phyloP scores from a whole-genome alignment of 2,329 filamentous ascomycete species.

The Apiospora phragmitis region DNA sequence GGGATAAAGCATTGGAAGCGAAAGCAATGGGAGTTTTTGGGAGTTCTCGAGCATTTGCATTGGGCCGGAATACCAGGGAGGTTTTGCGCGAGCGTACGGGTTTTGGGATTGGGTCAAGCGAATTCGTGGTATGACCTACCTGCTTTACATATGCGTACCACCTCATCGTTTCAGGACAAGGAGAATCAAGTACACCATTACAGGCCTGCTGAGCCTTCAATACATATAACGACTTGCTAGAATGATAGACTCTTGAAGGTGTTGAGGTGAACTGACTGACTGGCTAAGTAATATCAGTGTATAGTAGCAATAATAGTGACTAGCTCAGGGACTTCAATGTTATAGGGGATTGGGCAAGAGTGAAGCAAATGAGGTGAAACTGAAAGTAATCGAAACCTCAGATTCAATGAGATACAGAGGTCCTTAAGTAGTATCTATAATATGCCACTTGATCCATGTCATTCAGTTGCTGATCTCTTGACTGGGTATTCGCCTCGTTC shows the following conservation, averaged over 20 bases:
- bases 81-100: neutral
- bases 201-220: neutral
- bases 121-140: neutral
- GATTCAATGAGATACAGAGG: neutral
- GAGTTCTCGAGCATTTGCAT: conserved; percentile 13
- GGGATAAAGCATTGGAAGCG: neutral
- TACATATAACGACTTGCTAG: neutral
- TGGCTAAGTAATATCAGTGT: neutral
- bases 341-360: neutral
- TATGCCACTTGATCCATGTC: neutral
- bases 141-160: neutral
- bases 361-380: neutral
- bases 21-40: conserved; percentile 5
- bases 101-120: neutral
- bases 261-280: neutral
- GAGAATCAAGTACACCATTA: conserved; percentile 1
- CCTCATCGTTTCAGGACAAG: neutral
- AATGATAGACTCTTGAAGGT: neutral
- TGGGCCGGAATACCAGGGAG: neutral
- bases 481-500: neutral
- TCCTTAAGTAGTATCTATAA: neutral
- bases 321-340: neutral
- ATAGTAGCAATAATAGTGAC: neutral
- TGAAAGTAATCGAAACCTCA: neutral
- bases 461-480: neutral